These are phyloP conservation scores for Schrenkiella parvula DNA, from an alignment of 345 rosid genomes.

Conservation along the genomic window DNA sequence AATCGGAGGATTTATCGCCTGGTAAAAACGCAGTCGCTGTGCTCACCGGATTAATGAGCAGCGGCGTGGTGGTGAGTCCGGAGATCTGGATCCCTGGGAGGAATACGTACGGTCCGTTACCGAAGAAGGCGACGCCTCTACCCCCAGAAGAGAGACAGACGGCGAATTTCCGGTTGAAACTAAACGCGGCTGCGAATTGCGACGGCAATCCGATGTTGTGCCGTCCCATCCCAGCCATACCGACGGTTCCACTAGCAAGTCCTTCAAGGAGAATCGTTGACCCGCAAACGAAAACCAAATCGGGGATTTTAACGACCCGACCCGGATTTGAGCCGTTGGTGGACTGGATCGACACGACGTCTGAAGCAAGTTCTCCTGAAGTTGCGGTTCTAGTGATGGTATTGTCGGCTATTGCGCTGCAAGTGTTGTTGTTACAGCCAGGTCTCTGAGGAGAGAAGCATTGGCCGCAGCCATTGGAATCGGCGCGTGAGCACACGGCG, in stretches of 20 bases:
- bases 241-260: constrained; percentile 43
- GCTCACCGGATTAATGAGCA: constrained; percentile 59
- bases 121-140: constrained; percentile 54
- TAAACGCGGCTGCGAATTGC: constrained; percentile 52
- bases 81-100: constrained; percentile 53
- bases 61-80: constrained; percentile 44
- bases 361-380: constrained; percentile 52
- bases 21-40: constrained; percentile 37
- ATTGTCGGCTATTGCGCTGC: constrained; percentile 46
- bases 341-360: constrained; percentile 55
- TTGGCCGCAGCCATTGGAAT: constrained; percentile 40
- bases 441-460: constrained; percentile 53
- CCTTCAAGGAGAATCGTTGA: constrained; percentile 44
- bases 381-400: constrained; percentile 42
- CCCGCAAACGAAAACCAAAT: constrained; percentile 47
- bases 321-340: constrained; percentile 68
- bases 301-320: constrained; percentile 31
- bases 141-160: constrained; percentile 48
- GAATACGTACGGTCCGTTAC: constrained; percentile 52
- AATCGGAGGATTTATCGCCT: constrained; percentile 61
- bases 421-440: constrained; percentile 73
- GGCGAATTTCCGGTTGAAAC: constrained; percentile 55
- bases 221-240: constrained; percentile 66
- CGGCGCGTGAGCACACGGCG: constrained; percentile 54
- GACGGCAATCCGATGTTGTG: constrained; percentile 46